Conservation (phyloP, 352 stramenopile genomes). For the Pythium myriotylum region DNA sequence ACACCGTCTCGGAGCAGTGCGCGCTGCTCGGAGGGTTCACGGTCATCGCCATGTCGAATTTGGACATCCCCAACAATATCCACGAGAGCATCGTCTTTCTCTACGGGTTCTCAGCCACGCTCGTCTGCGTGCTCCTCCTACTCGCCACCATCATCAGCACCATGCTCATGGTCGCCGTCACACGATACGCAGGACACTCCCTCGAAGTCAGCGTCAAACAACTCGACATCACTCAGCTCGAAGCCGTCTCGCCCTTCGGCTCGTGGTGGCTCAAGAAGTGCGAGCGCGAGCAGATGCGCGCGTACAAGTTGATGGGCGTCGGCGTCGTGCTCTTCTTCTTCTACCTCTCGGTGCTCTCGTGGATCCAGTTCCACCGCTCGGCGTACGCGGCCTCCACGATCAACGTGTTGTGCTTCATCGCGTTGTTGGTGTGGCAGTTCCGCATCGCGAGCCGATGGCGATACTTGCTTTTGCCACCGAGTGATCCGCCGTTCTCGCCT, state of each 20-base stretch:
- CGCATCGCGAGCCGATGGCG: slow-evolving; percentile 75
- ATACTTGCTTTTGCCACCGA: slow-evolving; percentile 65
- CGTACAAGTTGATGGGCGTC: slow-evolving; percentile 73
- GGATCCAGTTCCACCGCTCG: slow-evolving; percentile 70
- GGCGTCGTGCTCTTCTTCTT: slow-evolving; percentile 76
- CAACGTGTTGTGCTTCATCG: slow-evolving; percentile 46
- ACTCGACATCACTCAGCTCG: slow-evolving; percentile 48
- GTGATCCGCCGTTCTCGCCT: slow-evolving; percentile 12
- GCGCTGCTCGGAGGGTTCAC: slow-evolving; percentile 72
- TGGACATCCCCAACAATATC: slow-evolving; percentile 44
- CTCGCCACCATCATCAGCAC: slow-evolving; percentile 70
- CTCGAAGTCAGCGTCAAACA: slow-evolving; percentile 56
- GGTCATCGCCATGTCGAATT: slow-evolving; percentile 65
- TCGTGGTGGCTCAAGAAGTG: slow-evolving; percentile 67
- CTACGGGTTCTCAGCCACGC: slow-evolving; percentile 47
- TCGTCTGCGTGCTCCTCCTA: slow-evolving; percentile 62
- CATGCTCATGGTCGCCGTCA: slow-evolving; percentile 67
- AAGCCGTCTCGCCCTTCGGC: slow-evolving; percentile 60
- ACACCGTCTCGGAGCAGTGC: slow-evolving; percentile 68
- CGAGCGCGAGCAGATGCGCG: slow-evolving; percentile 69
- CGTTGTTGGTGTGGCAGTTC: slow-evolving; percentile 66
- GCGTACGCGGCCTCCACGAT: slow-evolving; percentile 45
- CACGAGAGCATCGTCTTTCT: slow-evolving; percentile 39
- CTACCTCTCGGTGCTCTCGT: slow-evolving; percentile 58
- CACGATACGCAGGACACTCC: slow-evolving; percentile 54